Base-by-base conservation (phyloP, 169 alveolate genomes). In the Pseudocohnilembus persalinus region DNA sequence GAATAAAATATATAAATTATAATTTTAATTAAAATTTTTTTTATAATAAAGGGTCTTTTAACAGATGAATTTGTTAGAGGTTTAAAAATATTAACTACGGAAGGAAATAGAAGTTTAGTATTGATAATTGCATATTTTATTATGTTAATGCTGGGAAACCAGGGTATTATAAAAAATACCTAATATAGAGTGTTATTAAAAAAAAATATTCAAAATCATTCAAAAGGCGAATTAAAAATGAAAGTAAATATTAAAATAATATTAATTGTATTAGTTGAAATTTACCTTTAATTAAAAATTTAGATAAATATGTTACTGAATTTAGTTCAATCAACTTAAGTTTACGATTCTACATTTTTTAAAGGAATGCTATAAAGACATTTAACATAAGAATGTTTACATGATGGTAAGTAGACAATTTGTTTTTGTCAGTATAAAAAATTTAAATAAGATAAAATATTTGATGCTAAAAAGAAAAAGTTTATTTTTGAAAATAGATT, bases 401-500 rank as follows among this genome's bases (percentile, higher is more conserved):
- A 49, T 49, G 68, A 49, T 49, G 68, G 68, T 11, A 49, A 49
- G 68, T 11, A 4, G 20, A 20, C 68, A 49, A 49, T 49, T 49
- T 49, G 68, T 49, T 49, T 49, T 49, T 49, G 68, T 20, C 4
- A 49, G 20, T 20, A 49, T 49, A 49, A 49, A 49, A 49, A 49
- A 11, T 49, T 49, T 33, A 86, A 86, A 75, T 74, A 74, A 81
- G 81, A 81, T 30, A 74, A 64, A 79, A 28, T 86, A 15, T 86
- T 33, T 74, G 90, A 86, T 64, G 76, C 90, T 29, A 86, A 86
- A 64, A 86, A 86, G 64, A 29, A 77, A 24, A 86, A 81, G 49
- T 85, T 80, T 29, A 68, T 82, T 15, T 26, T 35, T 0, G 31
- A 80, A 26, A 87, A 86, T 30, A 83, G 80, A 20, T 32, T 83